Percentiles rank a stretch among this genome's conserved stretches.
These are phyloP conservation scores for Hypoxylon sp. DNA, from an alignment of 2,329 filamentous ascomycete genomes.

Conservation along the genomic window DNA sequence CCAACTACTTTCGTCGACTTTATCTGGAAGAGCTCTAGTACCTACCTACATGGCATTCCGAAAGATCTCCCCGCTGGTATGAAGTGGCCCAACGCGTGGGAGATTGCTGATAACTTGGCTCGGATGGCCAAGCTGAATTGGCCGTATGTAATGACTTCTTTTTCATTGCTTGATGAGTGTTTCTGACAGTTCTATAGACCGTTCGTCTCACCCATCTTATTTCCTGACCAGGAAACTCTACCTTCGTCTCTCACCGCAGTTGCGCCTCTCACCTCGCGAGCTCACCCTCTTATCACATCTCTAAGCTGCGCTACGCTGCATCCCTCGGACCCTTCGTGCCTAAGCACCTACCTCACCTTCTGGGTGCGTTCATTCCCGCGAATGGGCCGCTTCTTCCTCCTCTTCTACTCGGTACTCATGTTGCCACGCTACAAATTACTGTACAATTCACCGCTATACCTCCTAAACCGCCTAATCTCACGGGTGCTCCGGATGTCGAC, in stretches of 20 bases:
- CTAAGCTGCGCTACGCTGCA: conserved; percentile 93
- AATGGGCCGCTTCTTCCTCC: conserved; percentile 82
- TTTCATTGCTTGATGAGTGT: conserved; percentile 3
- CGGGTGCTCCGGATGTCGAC: conserved; percentile 81
- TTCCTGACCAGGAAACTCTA: conserved; percentile 79
- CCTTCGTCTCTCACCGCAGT: conserved; percentile 77
- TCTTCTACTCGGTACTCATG: conserved; percentile 80
- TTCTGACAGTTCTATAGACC: conserved; percentile 63
- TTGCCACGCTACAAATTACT: conserved; percentile 78
- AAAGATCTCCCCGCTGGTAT: conserved; percentile 75
- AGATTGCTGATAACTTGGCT: conserved; percentile 85
- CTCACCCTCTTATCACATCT: conserved; percentile 87
- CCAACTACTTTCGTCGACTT: conserved; percentile 60
- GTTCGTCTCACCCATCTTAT: conserved; percentile 88
- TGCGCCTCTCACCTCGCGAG: conserved; percentile 83
- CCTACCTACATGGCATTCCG: conserved; percentile 84
- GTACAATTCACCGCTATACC: conserved; percentile 77
- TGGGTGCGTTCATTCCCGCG: conserved; percentile 87
- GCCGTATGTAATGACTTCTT: conserved; percentile 73
- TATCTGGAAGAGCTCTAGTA: conserved; percentile 79
- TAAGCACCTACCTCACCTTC: conserved; percentile 88
- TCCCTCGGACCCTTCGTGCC: conserved; percentile 88
- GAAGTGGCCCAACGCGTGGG: conserved; percentile 81
- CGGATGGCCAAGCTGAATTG: conserved; percentile 86
- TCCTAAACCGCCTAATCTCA: conserved; percentile 76